Evolutionary conservation across 129 eudicot genomes (phyloP), one percentile per base, ranked within the genome.

Genomic region (Arctium lappa): DNA sequence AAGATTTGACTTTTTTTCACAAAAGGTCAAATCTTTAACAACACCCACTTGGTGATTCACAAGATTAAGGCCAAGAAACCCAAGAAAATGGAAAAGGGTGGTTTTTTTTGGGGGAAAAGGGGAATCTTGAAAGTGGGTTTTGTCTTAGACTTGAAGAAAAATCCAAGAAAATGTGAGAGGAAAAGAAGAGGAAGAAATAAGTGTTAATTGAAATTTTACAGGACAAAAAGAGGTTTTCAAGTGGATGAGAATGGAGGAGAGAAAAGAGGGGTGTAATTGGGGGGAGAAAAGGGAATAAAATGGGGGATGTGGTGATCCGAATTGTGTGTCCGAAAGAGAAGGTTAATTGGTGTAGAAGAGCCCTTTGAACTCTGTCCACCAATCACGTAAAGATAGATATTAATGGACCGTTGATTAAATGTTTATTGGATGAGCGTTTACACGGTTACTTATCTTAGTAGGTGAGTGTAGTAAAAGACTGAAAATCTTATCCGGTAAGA

Each of bases 231-330:
- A 69, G 56, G 75, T 16, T 39, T 18, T 68, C 39, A 36, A 76
- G 38, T 66, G 82, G 82, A 38, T 72, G 80, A 38, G 74, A 36
- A 82, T 63, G 82, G 46, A 46, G 30, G 83, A 80, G 76, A 86
- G 69, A 81, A 78, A 77, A 32, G 22, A 36, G 69, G 70, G 82
- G 87, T 79, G 73, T 69, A 76, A 77, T 70, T 80, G 76, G 39
- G 46, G 81, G 84, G 76, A 38, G 75, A 63, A 79, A 82, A 8
- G 39, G 63, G 80, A 16, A 60, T 72, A 46, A 40, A 78, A 85
- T 16, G 15, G 81, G 84, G 75, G 81, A n/a, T 81, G 88, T 83
- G 91, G 85, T 81, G 89, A 90, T 83, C 91, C 91, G 89, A 76
- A 83, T 79, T 65, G 79, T 75, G 75, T 40, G 80, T 42, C 30